Evolutionary conservation across 2,329 filamentous ascomycete species (phyloP).

Genomic region (Phaeosphaeria sp.): DNA sequence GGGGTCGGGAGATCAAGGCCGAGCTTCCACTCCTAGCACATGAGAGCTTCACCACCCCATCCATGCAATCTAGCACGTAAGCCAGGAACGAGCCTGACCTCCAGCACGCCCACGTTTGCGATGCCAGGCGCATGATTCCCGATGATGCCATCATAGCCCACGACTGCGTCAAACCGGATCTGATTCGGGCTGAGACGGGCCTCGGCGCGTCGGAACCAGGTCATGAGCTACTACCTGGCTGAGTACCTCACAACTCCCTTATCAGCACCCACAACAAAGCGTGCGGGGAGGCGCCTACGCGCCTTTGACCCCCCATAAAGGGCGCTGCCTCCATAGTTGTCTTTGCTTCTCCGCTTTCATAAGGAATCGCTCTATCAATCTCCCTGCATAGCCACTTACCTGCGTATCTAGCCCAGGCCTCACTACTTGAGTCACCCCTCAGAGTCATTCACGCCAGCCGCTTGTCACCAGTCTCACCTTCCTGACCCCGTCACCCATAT

Average conservation of each 20-base stretch:
- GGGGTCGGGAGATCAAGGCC: conserved; percentile 23
- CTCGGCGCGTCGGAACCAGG: conserved; percentile 41
- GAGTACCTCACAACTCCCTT: conserved; percentile 29
- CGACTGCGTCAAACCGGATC: conserved; percentile 33
- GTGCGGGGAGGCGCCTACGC: conserved; percentile 31
- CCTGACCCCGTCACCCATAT: conserved; percentile 29
- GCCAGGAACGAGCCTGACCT: conserved; percentile 30
- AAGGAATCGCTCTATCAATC: conserved; percentile 21
- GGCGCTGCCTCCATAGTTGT: conserved; percentile 18
- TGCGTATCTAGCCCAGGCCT: not conserved
- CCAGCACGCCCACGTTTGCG: conserved; percentile 44
- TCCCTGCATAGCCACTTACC: conserved; percentile 38
- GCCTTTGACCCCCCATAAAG: conserved; percentile 38
- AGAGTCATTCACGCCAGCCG: conserved; percentile 45
- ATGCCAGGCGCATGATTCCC: conserved; percentile 39
- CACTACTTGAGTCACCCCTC: conserved; percentile 40
- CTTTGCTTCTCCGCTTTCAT: conserved; percentile 27
- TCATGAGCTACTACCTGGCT: conserved; percentile 34
- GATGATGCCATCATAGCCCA: conserved; percentile 38
- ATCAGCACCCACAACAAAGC: conserved; percentile 31
- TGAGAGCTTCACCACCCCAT: conserved; percentile 14
- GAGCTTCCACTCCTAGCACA: conserved; percentile 8
- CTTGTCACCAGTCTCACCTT: conserved; percentile 34
- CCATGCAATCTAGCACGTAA: conserved; percentile 11
- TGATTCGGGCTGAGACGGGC: conserved; percentile 28